phyloP scores from a whole-genome alignment of 1,139 yeast genomes.

The Candida sp. region DNA sequence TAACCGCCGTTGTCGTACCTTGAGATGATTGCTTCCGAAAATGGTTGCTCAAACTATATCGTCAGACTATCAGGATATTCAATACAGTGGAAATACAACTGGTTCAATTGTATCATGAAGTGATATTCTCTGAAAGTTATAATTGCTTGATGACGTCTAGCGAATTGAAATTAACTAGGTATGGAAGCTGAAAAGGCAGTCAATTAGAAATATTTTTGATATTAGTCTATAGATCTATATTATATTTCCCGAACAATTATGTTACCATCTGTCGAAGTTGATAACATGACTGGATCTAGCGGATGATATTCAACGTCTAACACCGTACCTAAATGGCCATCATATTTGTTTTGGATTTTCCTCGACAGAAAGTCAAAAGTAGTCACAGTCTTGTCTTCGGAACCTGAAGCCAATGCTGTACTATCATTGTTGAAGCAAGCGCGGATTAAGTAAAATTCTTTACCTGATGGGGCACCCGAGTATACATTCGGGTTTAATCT shows the following conservation, averaged over 20 bases:
- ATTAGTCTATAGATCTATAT: constrained; percentile 1
- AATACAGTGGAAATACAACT: too few species aligned
- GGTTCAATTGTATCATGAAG: too few species aligned
- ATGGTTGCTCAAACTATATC: too few species aligned
- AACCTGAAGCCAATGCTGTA: constrained; percentile 50
- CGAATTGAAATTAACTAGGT: too few species aligned
- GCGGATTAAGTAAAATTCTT: constrained; percentile 51
- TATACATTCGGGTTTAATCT: constrained; percentile 45
- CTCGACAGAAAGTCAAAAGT: constrained; percentile 61
- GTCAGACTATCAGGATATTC: too few species aligned
- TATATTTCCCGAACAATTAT: constrained; percentile 39
- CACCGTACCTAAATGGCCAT: constrained; percentile 63
- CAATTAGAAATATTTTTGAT: too few species aligned
- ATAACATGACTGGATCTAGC: constrained; percentile 30
- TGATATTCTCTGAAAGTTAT: too few species aligned
- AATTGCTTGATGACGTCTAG: too few species aligned
- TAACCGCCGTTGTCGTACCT: too few species aligned
- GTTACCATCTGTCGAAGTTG: constrained; percentile 50
- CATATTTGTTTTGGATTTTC: constrained; percentile 41
- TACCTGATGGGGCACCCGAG: constrained; percentile 59
- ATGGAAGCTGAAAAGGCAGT: too few species aligned
- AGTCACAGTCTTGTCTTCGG: constrained; percentile 57
- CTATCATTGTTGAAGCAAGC: constrained; percentile 40
- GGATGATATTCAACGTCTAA: constrained; percentile 55
- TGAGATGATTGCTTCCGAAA: too few species aligned